Evolutionary conservation across 768 basidiomycete genomes (phyloP).

Genomic region (Clathrus columnatus): DNA sequence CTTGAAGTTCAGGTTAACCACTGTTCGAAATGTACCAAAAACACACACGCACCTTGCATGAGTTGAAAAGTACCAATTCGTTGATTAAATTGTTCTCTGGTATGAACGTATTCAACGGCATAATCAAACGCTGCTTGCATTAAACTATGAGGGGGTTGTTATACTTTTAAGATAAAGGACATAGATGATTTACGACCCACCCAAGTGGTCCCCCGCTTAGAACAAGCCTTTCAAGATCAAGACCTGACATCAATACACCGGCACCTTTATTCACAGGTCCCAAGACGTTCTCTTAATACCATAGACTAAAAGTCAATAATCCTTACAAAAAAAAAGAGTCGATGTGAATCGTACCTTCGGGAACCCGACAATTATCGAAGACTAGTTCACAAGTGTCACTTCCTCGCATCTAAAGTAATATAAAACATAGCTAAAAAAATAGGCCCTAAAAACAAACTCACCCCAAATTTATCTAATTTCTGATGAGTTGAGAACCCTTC

Average conservation of each 20-base stretch:
- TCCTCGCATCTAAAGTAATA: slow-evolving; percentile 62
- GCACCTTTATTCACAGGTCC: slow-evolving; percentile 75
- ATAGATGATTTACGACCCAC: slow-evolving; percentile 25
- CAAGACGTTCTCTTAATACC: slow-evolving; percentile 63
- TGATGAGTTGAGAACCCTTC: slow-evolving; percentile 82
- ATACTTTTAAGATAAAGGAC: neutral
- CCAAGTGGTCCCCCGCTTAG: slow-evolving; percentile 89
- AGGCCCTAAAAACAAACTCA: slow-evolving; percentile 10
- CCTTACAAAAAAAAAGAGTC: slow-evolving; percentile 6
- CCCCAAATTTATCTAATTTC: slow-evolving; percentile 88
- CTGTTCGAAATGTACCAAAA: slow-evolving; percentile 13
- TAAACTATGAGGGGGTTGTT: slow-evolving; percentile 36
- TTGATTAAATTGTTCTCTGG: slow-evolving; percentile 84
- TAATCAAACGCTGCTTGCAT: slow-evolving; percentile 93
- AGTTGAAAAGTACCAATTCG: slow-evolving; percentile 87
- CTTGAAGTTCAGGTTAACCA: neutral
- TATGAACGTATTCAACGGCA: slow-evolving; percentile 84
- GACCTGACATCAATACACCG: slow-evolving; percentile 85
- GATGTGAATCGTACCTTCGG: slow-evolving; percentile 49
- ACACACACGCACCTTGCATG: slow-evolving; percentile 70
- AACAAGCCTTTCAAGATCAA: slow-evolving; percentile 88
- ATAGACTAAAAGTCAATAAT: slow-evolving; percentile 4
- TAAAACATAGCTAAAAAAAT: neutral
- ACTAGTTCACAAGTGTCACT: slow-evolving; percentile 91
- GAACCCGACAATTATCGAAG: slow-evolving; percentile 85